These are phyloP conservation scores for Epichloe aotearoae DNA, from an alignment of 2,329 filamentous ascomycete genomes.

Conservation along the genomic window DNA sequence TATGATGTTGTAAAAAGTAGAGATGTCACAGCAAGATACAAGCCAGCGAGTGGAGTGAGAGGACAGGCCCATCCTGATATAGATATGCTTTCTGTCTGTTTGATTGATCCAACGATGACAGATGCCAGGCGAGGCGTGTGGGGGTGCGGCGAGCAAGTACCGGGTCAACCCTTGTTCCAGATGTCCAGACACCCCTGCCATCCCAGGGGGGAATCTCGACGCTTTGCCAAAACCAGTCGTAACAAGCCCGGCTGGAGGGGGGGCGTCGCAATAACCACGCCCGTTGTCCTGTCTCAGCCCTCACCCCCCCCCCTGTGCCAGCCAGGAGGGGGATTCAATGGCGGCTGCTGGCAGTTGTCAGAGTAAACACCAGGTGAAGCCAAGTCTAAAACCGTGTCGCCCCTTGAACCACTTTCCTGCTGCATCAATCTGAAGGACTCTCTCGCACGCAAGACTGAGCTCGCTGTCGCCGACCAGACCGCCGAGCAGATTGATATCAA, in stretches of 20 bases:
- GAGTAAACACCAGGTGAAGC: neutral
- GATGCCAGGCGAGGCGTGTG: neutral
- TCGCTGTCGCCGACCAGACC: neutral
- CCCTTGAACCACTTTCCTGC: neutral
- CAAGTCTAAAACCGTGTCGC: neutral
- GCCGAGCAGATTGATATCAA: neutral
- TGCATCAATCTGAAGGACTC: too few relatives aligned
- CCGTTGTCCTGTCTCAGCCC: neutral
- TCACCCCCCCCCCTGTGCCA: neutral
- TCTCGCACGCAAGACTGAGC: neutral
- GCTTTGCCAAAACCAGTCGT: neutral
- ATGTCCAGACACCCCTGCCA: too few relatives aligned
- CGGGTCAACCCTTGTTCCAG: too few relatives aligned
- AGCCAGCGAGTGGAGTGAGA: neutral
- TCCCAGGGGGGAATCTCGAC: neutral
- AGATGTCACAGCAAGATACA: neutral
- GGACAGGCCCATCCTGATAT: conserved; percentile 6
- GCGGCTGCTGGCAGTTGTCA: neutral
- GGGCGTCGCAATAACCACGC: neutral
- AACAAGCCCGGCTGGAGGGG: too few relatives aligned
- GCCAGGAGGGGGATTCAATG: too few relatives aligned
- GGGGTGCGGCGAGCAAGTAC: neutral
- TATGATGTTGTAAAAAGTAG: neutral
- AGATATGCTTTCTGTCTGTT: neutral
- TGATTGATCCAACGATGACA: conserved; percentile 1